Evolutionary conservation across 768 basidiomycete genomes (phyloP).

Genomic region (Mycena kentingensis): DNA sequence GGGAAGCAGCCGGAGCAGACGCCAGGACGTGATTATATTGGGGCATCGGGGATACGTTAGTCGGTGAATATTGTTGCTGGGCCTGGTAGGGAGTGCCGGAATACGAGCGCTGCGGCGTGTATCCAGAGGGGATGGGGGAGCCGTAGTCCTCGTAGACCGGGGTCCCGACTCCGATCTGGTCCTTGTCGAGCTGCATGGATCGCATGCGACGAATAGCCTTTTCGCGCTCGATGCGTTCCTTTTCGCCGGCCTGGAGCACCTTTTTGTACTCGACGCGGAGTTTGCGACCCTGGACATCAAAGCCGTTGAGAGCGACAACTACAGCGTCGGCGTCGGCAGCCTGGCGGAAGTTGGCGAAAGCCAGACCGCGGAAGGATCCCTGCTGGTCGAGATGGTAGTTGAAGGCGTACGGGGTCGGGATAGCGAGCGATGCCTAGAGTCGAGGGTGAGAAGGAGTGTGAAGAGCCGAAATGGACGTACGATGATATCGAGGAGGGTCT

Average conservation of each 20-base stretch:
- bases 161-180: constrained; percentile 53
- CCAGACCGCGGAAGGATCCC: constrained; percentile 94
- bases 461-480: constrained; percentile 50
- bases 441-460: constrained; percentile 17
- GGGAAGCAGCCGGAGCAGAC: constrained; percentile 51
- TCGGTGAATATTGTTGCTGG: constrained; percentile 64
- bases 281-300: constrained; percentile 95
- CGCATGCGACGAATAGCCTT: constrained; percentile 98
- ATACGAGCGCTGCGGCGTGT: constrained; percentile 74
- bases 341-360: constrained; percentile 97
- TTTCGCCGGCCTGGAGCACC: constrained; percentile 98
- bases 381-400: constrained; percentile 98
- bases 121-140: constrained; percentile 56
- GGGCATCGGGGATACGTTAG: constrained; percentile 50
- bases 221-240: constrained; percentile 97
- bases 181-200: constrained; percentile 93
- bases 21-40: constrained; percentile 47
- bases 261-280: constrained; percentile 99
- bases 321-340: constrained; percentile 91
- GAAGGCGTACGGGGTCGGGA: constrained; percentile 98
- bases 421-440: constrained; percentile 78
- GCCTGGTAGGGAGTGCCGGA: constrained; percentile 63
- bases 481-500: constrained; percentile 95
- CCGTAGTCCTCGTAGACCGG: constrained; percentile 78
- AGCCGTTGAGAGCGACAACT: constrained; percentile 93